Conservation (phyloP, 306 rosid genomes). For the Ziziphus jujuba region DNA sequence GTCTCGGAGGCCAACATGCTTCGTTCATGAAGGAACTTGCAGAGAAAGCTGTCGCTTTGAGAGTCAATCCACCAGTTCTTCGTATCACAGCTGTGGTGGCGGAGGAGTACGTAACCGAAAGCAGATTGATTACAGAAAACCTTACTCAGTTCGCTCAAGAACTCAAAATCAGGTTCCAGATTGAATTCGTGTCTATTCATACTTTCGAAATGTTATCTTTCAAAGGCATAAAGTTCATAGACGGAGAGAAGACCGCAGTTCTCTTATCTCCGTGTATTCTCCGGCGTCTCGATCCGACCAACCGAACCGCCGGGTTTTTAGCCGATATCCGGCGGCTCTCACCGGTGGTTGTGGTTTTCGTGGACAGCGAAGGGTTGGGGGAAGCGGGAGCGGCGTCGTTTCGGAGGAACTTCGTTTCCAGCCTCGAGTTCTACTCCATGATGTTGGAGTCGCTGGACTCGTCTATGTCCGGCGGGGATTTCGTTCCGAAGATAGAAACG, state of each 20-base stretch:
- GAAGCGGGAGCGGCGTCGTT: conserved; percentile 58
- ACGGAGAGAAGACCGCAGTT: conserved; percentile 70
- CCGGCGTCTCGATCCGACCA: conserved; percentile 48
- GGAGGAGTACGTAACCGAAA: conserved; percentile 63
- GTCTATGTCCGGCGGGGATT: conserved; percentile 44
- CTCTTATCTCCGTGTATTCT: conserved; percentile 64
- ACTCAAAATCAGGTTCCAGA: conserved; percentile 59
- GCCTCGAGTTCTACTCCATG: conserved; percentile 63
- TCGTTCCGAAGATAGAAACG: conserved; percentile 65
- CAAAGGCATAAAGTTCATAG: conserved; percentile 61
- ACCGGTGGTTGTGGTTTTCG: conserved; percentile 67
- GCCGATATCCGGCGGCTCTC: conserved; percentile 50
- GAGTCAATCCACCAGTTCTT: conserved; percentile 41
- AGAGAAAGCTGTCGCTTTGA: conserved; percentile 46
- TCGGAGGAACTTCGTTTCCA: conserved; percentile 52
- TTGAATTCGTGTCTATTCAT: conserved; percentile 49
- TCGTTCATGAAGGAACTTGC: conserved; percentile 81
- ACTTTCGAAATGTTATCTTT: conserved; percentile 60
- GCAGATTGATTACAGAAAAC: conserved; percentile 53
- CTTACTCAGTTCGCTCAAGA: conserved; percentile 77
- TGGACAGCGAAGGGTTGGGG: conserved; percentile 66
- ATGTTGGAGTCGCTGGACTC: conserved; percentile 81
- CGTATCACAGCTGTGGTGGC: conserved; percentile 73
- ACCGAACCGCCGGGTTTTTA: conserved; percentile 36
- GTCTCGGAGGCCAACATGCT: conserved; percentile 81